Evolutionary conservation across 495 filamentous ascomycete species (phyloP).

Genomic region (Arthonia radiata): DNA sequence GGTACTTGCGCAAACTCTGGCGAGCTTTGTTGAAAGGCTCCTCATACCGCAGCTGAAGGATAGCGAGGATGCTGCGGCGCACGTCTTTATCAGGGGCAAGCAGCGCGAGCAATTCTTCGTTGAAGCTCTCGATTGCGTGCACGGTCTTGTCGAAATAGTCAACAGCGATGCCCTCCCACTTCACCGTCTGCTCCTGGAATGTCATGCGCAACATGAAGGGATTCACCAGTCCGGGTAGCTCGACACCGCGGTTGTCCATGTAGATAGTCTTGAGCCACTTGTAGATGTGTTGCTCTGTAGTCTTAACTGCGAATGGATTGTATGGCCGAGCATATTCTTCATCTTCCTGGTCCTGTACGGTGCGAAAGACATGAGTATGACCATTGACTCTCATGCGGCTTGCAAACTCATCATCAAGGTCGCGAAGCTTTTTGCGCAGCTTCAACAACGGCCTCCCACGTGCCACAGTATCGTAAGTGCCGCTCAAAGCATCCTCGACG

Average conservation of each 20-base stretch:
- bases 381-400: too few species aligned
- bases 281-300: too few species aligned
- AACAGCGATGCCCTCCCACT: conserved; percentile 23
- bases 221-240: conserved; percentile 20
- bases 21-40: conserved; percentile 2
- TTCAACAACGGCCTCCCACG: conserved; percentile 5
- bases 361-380: conserved; percentile 6
- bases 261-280: conserved; percentile 14
- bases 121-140: conserved; percentile 2
- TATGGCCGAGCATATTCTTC: too few species aligned
- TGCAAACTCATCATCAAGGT: conserved; percentile 12
- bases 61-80: conserved; percentile 13
- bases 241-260: conserved; percentile 12
- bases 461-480: conserved; percentile 8
- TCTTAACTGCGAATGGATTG: too few species aligned
- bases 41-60: conserved; percentile 11
- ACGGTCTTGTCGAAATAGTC: conserved; percentile 24
- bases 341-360: conserved; percentile 2
- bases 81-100: background rate
- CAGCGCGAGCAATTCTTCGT: background rate
- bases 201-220: conserved; percentile 16
- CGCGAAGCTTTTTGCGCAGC: conserved; percentile 8
- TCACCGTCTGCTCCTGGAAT: conserved; percentile 28
- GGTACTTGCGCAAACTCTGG: too few species aligned
- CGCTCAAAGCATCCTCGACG: conserved; percentile 9